Evolutionary conservation across 2,329 filamentous ascomycete species (phyloP), one percentile per base, ranked within the genome.

Genomic region (Monilinia fructicola): DNA sequence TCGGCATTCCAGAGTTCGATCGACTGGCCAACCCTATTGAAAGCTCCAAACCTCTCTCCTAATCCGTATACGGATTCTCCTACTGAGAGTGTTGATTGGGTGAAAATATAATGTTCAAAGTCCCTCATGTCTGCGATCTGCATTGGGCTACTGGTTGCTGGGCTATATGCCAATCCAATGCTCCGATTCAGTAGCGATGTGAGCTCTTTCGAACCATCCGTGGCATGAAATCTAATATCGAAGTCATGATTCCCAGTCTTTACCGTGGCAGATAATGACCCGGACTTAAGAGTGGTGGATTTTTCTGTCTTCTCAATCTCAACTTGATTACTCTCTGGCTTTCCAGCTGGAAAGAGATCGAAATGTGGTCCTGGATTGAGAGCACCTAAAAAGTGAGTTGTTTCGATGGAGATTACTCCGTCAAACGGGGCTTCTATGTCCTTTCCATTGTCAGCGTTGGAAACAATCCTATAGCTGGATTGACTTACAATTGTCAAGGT

Each of bases 11-110:
- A 87, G 10, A 93, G 82, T 66, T 85, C 81, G 11, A 93, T 79
- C 16, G 83, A 81, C 76, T 93, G 90, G 16, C 90, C 90, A 53
- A 92, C 86, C 76, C 91, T 92, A 76, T 90, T 89, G 77, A 90
- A 90, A 9, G 88, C 85, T 0, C 90, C 90, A 74, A 93, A 93
- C 18, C 90, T 82, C 78, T 93, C 90, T 1, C 90, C 90, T 4
- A 93, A 82, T 0, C 90, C 90, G 76, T 91, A 89, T 18, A 93
- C 83, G 0, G 87, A 85, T 76, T 93, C 90, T 38, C 84, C 84
- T 0, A 86, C 83, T 3, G 79, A 78, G 2, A 86, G 78, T 6
- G 79, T 81, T 1, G 83, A 85, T 74, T 85, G 83, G 40, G 83
- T 82, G 72, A 86, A 85, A 70, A 85, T 81, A 75, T 85, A 84